Evolutionary conservation across 108 stramenopile species (phyloP), one percentile per base, ranked within the genome.

Genomic region (Conticribra weissflogii): DNA sequence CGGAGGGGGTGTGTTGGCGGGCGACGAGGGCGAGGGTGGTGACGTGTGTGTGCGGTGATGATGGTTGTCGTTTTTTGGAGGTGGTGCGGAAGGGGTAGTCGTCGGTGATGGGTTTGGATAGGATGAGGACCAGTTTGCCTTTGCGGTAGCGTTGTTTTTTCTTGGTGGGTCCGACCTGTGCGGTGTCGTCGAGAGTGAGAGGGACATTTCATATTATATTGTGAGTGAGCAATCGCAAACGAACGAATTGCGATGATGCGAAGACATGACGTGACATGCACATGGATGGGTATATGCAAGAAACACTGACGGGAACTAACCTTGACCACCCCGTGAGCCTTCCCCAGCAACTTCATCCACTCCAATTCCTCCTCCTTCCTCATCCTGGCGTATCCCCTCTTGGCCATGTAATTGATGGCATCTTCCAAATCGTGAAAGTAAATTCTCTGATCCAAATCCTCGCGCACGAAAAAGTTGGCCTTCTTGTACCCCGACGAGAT

Each of bases 391-490:
- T 75, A 75, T 32, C 74, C 74, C 59, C 74, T 59, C 50, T 34
- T 41, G 1, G 65, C 55, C 74, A 75, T 75, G 50, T 75, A 75
- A 5, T 50, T 45, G 0, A 75, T 31, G 3, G 74, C 74, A 55
- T 75, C 74, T 15, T 75, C 74, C 51, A 75, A 66, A n/a, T 75
- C 52, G 25, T 66, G 64, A 33, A 75, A 75, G 25, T 75, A 75
- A 24, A 75, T 75, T 16, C 74, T 53, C 24, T 65, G 66, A 54
- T 75, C 74, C n/a, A 75, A 45, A 75, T 75, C 74, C 21, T 75
- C 74, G 12, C 74, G 49, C 1, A 75, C 74, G 29, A 75, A 75
- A 49, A 59, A 75, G 32, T 48, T 60, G 48, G 74, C 74, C n/a
- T 33, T 66, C 12, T 66, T 75, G 48, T 66, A 75, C 16, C 74